phyloP scores from a whole-genome alignment of 2,329 filamentous ascomycete genomes.

The Purpureocillium lavendulum region DNA sequence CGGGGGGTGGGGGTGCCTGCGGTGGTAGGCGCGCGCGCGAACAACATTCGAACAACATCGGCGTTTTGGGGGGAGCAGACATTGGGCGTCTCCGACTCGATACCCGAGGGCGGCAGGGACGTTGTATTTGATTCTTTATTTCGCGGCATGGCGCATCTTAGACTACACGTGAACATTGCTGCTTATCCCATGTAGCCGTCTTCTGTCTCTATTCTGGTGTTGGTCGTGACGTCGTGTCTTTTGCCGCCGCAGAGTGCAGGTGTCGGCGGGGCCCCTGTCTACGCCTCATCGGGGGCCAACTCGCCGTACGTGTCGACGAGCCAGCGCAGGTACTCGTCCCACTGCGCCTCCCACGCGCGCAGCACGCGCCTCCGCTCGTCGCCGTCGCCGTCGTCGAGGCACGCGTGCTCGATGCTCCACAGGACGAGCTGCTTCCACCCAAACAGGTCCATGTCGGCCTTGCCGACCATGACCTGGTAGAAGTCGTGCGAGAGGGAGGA shows the following conservation, averaged over 20 bases:
- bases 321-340: constrained; percentile 49
- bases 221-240: too few species aligned
- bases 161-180: too few species aligned
- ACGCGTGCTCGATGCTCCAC: constrained; percentile 57
- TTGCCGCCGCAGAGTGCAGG: too few species aligned
- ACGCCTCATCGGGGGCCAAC: too few species aligned
- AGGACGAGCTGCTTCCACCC: constrained; percentile 62
- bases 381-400: constrained; percentile 34
- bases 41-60: too few species aligned
- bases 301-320: constrained; percentile 35
- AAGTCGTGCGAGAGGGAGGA: constrained; percentile 69
- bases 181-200: too few species aligned
- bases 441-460: constrained; percentile 55
- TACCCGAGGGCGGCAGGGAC: too few species aligned
- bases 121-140: background rate
- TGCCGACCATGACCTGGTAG: constrained; percentile 67
- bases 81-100: too few species aligned
- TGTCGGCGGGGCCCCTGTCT: too few species aligned
- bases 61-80: background rate
- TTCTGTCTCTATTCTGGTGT: too few species aligned
- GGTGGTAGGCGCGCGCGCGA: too few species aligned
- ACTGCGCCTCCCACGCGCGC: constrained; percentile 42
- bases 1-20: background rate
- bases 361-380: constrained; percentile 28
- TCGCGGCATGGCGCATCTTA: too few species aligned